Percentiles rank a stretch among this genome's conserved stretches.
Evolutionary conservation across 78 protist genomes (phyloP).

Genomic region (Paratrimastix pyriformis): DNA sequence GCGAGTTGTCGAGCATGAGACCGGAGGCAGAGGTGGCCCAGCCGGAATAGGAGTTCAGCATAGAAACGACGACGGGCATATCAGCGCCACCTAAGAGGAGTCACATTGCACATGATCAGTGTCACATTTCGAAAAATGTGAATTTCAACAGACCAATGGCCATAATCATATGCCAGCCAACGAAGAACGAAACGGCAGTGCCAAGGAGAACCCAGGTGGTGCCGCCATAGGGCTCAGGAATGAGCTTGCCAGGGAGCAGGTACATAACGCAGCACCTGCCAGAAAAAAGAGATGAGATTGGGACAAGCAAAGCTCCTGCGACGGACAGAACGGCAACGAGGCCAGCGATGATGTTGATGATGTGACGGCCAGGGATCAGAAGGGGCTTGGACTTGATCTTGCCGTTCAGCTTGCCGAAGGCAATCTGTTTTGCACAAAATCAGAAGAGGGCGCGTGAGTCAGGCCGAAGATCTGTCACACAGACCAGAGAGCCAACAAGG

Average conservation of each 20-base stretch:
- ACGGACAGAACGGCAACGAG: not conserved
- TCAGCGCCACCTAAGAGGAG: conserved; percentile 77
- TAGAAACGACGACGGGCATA: conserved; percentile 94
- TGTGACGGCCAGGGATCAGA: not conserved
- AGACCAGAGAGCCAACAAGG: conserved; percentile 77
- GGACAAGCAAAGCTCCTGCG: not conserved
- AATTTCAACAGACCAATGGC: no score
- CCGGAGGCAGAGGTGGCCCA: conserved; percentile 79
- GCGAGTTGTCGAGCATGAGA: conserved; percentile 62
- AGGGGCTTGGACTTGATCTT: conserved; percentile 16
- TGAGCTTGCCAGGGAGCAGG: conserved; percentile 42
- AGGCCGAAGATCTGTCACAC: no score
- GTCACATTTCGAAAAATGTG: no score
- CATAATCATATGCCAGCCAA: conserved; percentile 64
- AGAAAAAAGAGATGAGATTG: no score
- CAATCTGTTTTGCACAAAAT: no score
- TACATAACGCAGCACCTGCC: no score
- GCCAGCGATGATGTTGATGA: not conserved
- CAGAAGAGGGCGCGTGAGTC: no score
- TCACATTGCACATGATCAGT: not conserved
- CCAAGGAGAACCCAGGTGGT: no score
- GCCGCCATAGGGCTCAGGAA: no score
- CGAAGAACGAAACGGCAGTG: conserved; percentile 36
- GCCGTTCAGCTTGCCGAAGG: conserved; percentile 83
- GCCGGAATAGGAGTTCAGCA: conserved; percentile 86